Base-by-base conservation (phyloP, 495 filamentous ascomycete species). In the Darksidea phi region DNA sequence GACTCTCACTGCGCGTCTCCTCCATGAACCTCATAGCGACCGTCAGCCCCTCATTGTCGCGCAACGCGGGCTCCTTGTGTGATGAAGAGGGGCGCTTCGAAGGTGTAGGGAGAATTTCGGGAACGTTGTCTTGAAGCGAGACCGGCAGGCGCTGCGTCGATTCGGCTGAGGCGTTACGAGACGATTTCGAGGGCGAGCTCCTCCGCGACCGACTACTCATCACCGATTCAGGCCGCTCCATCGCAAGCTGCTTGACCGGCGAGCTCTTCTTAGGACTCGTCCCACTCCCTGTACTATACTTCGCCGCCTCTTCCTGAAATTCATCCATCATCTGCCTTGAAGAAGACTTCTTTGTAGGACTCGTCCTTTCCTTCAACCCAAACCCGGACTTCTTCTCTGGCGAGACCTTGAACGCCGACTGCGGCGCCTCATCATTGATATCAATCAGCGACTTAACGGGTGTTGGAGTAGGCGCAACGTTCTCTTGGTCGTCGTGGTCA, bases 21-120 rank as follows among this genome's bases (percentile, higher is more conserved):
- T 74, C 67, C 50, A 74, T 52, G 20, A 63, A 48, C 28, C 52
- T 62, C 26, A 69, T 70, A 34, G 67, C 66, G 17, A 68, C 54
- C 12, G 64, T 71, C 21, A 75, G 47, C 15, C 68, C 69, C 28
- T 75, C 74, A 55, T 75, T 76, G 7, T 75, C 71, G 25, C 71
- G 66, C 23, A 76, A 62, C 48, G 66, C 61, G 11, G 57, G 45
- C 17, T 62, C 62, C 1, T n/a, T 23, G 21, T 51, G 58, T 2
- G 48, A 49, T 7, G 41, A 49, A 11, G 48, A 52, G 3, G 28
- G 26, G n/a, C 38, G 61, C 21, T 51, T 53, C 12, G 28, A 24
- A 2, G 51, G 52, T 6, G 57, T 48, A 5, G 26, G 47, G 18
- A 26, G 13, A 43, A 49, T n/a, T 10, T 52, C 50, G 11, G 24